phyloP scores from a whole-genome alignment of 768 basidiomycete species.

The Austroboletus festivus region DNA sequence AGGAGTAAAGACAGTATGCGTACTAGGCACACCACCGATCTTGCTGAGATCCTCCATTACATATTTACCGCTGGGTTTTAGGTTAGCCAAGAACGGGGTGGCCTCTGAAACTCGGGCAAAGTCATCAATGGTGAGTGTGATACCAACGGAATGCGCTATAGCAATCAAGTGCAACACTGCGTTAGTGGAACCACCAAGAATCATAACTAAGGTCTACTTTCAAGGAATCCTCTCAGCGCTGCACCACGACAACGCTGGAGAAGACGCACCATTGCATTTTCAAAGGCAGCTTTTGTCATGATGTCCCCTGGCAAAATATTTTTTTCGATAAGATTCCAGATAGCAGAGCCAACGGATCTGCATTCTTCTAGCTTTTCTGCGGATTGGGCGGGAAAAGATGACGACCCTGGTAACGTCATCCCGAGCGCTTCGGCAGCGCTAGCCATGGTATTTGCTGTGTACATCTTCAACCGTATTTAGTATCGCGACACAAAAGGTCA shows the following conservation, averaged over 20 bases:
- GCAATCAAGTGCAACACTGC: slow-evolving; percentile 97
- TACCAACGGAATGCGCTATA: slow-evolving; percentile 92
- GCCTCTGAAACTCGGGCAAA: slow-evolving; percentile 93
- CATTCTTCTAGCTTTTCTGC: slow-evolving; percentile 86
- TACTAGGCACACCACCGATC: slow-evolving; percentile 95
- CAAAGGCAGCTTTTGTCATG: slow-evolving; percentile 95
- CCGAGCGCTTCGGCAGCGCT: slow-evolving; percentile 93
- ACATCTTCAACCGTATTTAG: slow-evolving; percentile 63
- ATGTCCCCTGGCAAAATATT: slow-evolving; percentile 93
- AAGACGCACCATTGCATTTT: slow-evolving; percentile 86
- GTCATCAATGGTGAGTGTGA: slow-evolving; percentile 85
- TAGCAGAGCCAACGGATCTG: slow-evolving; percentile 71
- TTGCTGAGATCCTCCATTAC: slow-evolving; percentile 98
- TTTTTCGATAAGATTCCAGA: slow-evolving; percentile 84
- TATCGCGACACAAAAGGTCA: not conserved
- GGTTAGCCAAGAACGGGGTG: slow-evolving; percentile 90
- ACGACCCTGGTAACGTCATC: slow-evolving; percentile 96
- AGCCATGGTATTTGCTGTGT: slow-evolving; percentile 98
- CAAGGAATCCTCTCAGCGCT: slow-evolving; percentile 4
- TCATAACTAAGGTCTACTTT: slow-evolving; percentile 85
- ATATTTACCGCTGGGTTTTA: slow-evolving; percentile 97
- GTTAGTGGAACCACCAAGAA: slow-evolving; percentile 96
- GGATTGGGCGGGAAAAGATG: slow-evolving; percentile 93
- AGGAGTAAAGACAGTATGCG: slow-evolving; percentile 25
- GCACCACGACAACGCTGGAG: slow-evolving; percentile 6